Evolutionary conservation across 1,139 yeast species (phyloP).

Genomic region (Suhomyces taliae): DNA sequence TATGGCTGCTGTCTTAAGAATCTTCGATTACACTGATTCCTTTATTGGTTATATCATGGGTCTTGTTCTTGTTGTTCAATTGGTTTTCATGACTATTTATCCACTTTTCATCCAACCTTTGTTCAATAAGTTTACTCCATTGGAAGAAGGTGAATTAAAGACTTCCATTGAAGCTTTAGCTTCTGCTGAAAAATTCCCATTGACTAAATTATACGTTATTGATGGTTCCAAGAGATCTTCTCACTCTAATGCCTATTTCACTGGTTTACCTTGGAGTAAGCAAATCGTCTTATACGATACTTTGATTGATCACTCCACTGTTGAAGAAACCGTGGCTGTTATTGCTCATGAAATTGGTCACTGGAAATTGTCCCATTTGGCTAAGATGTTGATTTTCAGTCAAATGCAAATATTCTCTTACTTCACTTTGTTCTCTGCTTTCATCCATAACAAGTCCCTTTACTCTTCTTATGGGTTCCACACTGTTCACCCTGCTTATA

Average conservation of each 20-base stretch:
- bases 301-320: constrained; percentile 73
- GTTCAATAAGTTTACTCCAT: constrained; percentile 86
- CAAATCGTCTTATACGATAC: constrained; percentile 94
- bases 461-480: constrained; percentile 78
- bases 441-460: constrained; percentile 75
- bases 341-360: constrained; percentile 98
- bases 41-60: constrained; percentile 79
- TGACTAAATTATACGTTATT: constrained; percentile 77
- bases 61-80: constrained; percentile 68
- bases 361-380: constrained; percentile 87
- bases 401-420: constrained; percentile 65
- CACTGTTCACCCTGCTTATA: constrained; percentile 61
- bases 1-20: constrained; percentile 72
- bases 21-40: constrained; percentile 70
- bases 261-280: constrained; percentile 95
- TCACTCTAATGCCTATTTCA: constrained; percentile 94
- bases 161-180: constrained; percentile 81
- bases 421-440: constrained; percentile 74
- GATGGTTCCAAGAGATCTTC: constrained; percentile 96
- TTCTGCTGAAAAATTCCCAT: constrained; percentile 73
- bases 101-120: constrained; percentile 89
- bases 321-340: constrained; percentile 86
- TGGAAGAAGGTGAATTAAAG: constrained; percentile 88
- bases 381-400: constrained; percentile 63
- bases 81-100: constrained; percentile 67